Evolutionary conservation across 2,329 filamentous ascomycete genomes (phyloP).

Genomic region (Fusarium sp.): DNA sequence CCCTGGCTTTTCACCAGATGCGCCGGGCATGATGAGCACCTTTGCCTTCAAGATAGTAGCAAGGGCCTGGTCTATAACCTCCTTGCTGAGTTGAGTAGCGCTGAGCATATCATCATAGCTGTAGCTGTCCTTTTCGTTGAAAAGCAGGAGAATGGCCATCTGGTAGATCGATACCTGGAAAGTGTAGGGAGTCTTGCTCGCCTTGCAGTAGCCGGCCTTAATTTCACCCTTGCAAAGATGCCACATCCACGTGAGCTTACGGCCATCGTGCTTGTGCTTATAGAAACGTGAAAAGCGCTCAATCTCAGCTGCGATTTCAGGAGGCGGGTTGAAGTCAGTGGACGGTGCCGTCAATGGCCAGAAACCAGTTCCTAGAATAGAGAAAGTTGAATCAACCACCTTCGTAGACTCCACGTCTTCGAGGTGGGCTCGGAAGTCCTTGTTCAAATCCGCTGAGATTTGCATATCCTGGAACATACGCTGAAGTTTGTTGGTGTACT

Average conservation of each 20-base stretch:
- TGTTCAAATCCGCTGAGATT: constrained; percentile 96
- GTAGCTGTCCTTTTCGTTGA: constrained; percentile 90
- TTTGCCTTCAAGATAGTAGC: constrained; percentile 93
- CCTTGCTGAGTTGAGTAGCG: constrained; percentile 81
- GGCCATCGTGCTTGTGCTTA: constrained; percentile 94
- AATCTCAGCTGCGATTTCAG: constrained; percentile 86
- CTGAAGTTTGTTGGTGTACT: constrained; percentile 99
- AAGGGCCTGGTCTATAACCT: constrained; percentile 88
- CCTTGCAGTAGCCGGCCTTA: constrained; percentile 91
- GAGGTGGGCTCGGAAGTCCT: constrained; percentile 83
- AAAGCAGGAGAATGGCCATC: constrained; percentile 94
- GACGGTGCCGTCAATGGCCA: constrained; percentile 92
- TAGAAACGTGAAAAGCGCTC: constrained; percentile 93
- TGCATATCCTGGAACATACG: constrained; percentile 99
- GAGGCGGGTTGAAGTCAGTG: constrained; percentile 88
- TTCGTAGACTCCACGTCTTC: constrained; percentile 70
- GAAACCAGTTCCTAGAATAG: constrained; percentile 95
- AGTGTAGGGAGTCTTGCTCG: constrained; percentile 89
- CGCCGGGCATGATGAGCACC: constrained; percentile 79
- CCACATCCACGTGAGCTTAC: constrained; percentile 98
- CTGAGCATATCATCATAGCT: constrained; percentile 89
- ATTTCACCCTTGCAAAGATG: constrained; percentile 98
- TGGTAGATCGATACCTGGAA: constrained; percentile 98
- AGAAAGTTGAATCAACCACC: constrained; percentile 85
- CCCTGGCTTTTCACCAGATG: constrained; percentile 77